These are phyloP conservation scores for Komagataella pastoris DNA, from an alignment of 805 yeast species.

Conservation along the genomic window DNA sequence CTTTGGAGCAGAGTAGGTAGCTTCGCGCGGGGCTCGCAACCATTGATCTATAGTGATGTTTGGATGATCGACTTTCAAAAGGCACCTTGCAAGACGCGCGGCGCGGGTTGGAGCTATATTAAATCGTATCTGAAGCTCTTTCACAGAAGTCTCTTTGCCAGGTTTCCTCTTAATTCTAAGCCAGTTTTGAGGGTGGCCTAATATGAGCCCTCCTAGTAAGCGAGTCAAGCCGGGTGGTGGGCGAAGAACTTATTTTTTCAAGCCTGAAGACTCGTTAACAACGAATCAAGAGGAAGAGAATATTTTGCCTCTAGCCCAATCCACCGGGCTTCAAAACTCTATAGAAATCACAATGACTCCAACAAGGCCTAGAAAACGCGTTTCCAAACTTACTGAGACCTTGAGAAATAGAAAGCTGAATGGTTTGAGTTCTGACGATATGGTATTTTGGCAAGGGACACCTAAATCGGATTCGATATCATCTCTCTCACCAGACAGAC, in stretches of 20 bases:
- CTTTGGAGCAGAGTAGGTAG: background rate
- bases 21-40: background rate
- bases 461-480: slow-evolving; percentile 15
- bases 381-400: background rate
- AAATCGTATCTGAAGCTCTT: background rate
- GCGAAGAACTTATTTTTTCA: background rate
- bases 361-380: background rate
- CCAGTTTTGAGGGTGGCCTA: background rate
- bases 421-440: slow-evolving; percentile 20
- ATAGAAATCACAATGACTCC: background rate
- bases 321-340: background rate
- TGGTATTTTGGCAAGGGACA: slow-evolving; percentile 26
- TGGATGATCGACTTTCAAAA: background rate
- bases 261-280: background rate
- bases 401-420: slow-evolving; percentile 3
- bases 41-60: background rate
- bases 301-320: background rate
- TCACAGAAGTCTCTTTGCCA: background rate
- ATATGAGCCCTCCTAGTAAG: background rate
- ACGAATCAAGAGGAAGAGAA: background rate
- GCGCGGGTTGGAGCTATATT: background rate
- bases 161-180: background rate
- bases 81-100: background rate
- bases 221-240: background rate
- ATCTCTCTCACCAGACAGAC: slow-evolving; percentile 4